phyloP scores from a whole-genome alignment of 495 filamentous ascomycete species.

The Aspergillus biplanus region DNA sequence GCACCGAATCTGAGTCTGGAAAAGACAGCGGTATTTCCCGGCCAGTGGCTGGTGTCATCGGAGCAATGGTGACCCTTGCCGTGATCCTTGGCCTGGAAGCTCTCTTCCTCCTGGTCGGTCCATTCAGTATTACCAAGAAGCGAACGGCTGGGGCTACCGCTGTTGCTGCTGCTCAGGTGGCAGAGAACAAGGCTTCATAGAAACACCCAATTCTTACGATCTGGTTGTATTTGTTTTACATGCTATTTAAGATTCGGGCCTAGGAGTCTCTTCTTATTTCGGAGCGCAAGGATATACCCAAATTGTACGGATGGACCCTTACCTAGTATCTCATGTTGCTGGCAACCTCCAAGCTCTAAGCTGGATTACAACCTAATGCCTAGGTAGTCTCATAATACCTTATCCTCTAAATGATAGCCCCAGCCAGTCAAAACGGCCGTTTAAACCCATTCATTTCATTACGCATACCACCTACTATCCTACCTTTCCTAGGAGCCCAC shows the following conservation, averaged over 20 bases:
- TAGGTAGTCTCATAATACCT: constrained; percentile 1
- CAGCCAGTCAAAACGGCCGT: neutral
- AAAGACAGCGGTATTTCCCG: constrained; percentile 36
- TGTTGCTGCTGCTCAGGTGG: constrained; percentile 17
- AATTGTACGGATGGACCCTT: neutral
- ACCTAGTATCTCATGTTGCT: constrained; percentile 1
- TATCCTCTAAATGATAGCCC: neutral
- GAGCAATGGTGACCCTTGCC: constrained; percentile 63
- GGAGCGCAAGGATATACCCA: too few species aligned
- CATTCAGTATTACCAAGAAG: constrained; percentile 48
- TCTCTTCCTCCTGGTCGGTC: constrained; percentile 44
- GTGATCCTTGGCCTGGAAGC: constrained; percentile 54
- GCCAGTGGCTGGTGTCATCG: constrained; percentile 60
- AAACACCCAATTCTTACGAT: neutral
- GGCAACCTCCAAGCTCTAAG: neutral
- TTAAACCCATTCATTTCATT: neutral
- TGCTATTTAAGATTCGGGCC: too few species aligned
- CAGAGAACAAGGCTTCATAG: constrained; percentile 21
- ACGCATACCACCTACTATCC: neutral
- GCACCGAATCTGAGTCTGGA: constrained; percentile 18
- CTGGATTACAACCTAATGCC: neutral
- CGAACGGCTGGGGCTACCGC: constrained; percentile 20
- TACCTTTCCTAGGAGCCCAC: neutral
- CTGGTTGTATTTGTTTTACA: neutral
- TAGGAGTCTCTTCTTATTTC: too few species aligned